Conservation (phyloP, 805 yeast species). For the Scheffersomyces stipitis region DNA sequence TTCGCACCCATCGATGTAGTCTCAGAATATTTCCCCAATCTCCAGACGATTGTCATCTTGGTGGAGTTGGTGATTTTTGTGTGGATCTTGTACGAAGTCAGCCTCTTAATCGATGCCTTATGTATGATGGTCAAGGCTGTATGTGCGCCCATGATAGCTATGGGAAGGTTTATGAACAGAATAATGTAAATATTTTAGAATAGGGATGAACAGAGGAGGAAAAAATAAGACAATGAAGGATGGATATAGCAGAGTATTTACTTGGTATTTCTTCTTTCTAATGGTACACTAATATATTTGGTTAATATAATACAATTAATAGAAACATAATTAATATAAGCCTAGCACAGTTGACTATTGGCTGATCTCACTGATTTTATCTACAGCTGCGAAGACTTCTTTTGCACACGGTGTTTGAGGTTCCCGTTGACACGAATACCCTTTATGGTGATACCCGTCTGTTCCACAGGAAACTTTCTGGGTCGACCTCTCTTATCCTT, state of each 20-base stretch:
- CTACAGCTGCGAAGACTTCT: neutral
- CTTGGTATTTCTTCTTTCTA: too few species aligned
- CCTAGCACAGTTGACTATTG: neutral
- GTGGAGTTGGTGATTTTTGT: conserved; percentile 37
- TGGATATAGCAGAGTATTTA: too few species aligned
- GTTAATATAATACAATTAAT: too few species aligned
- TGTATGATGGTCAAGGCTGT: conserved; percentile 46
- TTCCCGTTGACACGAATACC: conserved; percentile 42
- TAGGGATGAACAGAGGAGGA: too few species aligned
- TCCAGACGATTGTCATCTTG: conserved; percentile 41
- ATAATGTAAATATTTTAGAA: conserved; percentile 35
- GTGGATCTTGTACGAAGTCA: conserved; percentile 43
- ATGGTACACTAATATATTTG: too few species aligned
- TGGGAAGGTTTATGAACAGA: conserved; percentile 44
- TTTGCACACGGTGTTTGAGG: conserved; percentile 8
- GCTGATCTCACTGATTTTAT: neutral
- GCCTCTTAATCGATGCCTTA: conserved; percentile 41
- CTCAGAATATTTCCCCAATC: conserved; percentile 34
- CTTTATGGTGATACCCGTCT: conserved; percentile 43
- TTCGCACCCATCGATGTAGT: conserved; percentile 43
- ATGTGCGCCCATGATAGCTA: conserved; percentile 48
- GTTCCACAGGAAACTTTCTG: conserved; percentile 48
- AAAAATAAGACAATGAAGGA: too few species aligned
- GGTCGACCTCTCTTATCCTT: conserved; percentile 53
- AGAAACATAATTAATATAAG: neutral